These are phyloP conservation scores for Heimioporus sp. DNA, from an alignment of 768 basidiomycete genomes.

Conservation along the genomic window DNA sequence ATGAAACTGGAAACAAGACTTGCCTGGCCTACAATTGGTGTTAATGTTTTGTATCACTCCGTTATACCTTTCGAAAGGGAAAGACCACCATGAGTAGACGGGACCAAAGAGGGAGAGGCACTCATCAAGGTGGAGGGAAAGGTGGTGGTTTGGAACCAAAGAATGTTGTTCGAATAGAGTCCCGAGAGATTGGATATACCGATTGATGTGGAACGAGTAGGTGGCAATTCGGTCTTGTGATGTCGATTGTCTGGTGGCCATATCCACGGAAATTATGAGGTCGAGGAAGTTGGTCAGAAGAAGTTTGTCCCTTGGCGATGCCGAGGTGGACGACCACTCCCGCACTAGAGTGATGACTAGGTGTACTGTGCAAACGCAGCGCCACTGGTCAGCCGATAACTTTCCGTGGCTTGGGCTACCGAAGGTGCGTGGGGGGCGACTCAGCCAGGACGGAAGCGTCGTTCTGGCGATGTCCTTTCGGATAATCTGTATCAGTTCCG, in stretches of 20 bases:
- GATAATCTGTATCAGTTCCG: not conserved
- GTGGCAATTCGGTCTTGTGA: not conserved
- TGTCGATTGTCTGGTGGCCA: no score
- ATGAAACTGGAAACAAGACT: no score
- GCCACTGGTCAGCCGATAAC: conserved; percentile 4
- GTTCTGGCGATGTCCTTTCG: not conserved
- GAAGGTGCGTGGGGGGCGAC: not conserved
- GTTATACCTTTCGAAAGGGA: not conserved
- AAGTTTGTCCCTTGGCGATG: no score
- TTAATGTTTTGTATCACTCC: not conserved
- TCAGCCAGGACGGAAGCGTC: not conserved
- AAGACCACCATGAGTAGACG: not conserved
- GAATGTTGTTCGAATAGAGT: not conserved
- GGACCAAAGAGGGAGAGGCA: not conserved
- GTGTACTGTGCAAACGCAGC: not conserved
- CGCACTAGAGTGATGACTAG: not conserved
- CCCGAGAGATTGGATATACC: no score
- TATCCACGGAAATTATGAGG: not conserved
- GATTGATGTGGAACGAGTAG: no score
- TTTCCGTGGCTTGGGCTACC: not conserved
- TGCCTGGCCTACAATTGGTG: not conserved
- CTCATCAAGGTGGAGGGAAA: not conserved
- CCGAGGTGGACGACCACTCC: no score
- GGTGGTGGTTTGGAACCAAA: not conserved
- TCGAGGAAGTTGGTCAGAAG: not conserved